Conservation (phyloP, 305 asterid species). For the Caryopteris hybrid region DNA sequence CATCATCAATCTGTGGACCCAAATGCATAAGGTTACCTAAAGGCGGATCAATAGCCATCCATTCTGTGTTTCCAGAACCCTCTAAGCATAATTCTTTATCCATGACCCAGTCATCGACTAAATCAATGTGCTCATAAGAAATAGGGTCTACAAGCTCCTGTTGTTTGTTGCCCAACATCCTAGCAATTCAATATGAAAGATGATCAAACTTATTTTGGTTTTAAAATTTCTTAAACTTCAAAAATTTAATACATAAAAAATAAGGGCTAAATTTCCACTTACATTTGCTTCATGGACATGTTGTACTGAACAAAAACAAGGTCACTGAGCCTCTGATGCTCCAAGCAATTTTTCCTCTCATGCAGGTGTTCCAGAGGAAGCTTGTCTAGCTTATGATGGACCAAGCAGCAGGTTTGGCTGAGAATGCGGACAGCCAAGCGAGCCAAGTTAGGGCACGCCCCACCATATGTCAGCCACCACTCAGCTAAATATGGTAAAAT, state of each 20-base stretch:
- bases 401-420: conserved; percentile 87
- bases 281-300: conserved; percentile 75
- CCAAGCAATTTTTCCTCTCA: conserved; percentile 64
- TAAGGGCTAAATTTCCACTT: conserved; percentile 21
- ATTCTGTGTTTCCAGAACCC: conserved; percentile 46
- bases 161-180: conserved; percentile 39
- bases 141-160: conserved; percentile 53
- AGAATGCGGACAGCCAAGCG: conserved; percentile 81
- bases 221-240: conserved; percentile 6
- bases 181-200: conserved; percentile 20
- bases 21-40: conserved; percentile 45
- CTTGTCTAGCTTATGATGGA: conserved; percentile 45
- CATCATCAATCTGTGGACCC: conserved; percentile 58
- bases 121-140: conserved; percentile 48
- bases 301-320: conserved; percentile 71
- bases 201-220: background rate
- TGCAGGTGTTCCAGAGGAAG: conserved; percentile 50
- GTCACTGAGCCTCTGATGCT: conserved; percentile 76
- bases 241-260: background rate
- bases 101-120: conserved; percentile 72
- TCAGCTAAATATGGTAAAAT: conserved; percentile 52
- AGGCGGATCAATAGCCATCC: conserved; percentile 83
- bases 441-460: conserved; percentile 86
- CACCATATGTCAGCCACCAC: conserved; percentile 95
- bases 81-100: conserved; percentile 44